These are phyloP conservation scores for Chlorophyllum brunneum DNA, from an alignment of 768 basidiomycete genomes.

Conservation along the genomic window DNA sequence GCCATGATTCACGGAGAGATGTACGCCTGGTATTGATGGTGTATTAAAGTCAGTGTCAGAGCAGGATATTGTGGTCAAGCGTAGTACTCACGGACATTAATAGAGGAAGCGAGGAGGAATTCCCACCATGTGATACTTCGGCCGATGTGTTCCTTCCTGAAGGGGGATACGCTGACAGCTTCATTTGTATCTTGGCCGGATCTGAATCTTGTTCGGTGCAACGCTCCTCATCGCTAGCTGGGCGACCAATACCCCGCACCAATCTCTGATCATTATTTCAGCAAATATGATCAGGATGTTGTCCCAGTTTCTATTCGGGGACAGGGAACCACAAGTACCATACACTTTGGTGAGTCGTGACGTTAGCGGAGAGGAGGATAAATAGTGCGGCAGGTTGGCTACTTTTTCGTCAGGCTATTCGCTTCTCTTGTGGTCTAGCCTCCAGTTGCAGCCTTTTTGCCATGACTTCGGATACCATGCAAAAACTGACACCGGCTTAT, in stretches of 20 bases:
- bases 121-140: constrained; percentile 10
- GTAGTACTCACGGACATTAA: not conserved
- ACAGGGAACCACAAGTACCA: constrained; percentile 14
- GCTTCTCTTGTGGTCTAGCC: not conserved
- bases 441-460: not conserved
- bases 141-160: not conserved
- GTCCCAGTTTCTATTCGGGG: constrained; percentile 18
- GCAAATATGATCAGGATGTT: constrained; percentile 20
- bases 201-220: not conserved
- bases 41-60: not conserved
- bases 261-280: constrained; percentile 7
- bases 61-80: not conserved
- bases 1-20: too few species aligned
- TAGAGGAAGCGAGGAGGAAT: not conserved
- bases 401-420: not conserved
- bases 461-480: constrained; percentile 15
- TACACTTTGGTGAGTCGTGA: constrained; percentile 27
- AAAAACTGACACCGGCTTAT: constrained; percentile 16
- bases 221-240: not conserved
- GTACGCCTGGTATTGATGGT: too few species aligned
- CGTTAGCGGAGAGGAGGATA: constrained; percentile 13
- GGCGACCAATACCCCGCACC: constrained; percentile 9
- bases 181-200: constrained; percentile 4
- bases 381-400: constrained; percentile 2
- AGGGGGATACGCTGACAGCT: constrained; percentile 5